A percentile compares a stretch with the other conserved stretches of the same genome.
phyloP scores from a whole-genome alignment of 1,284 basidiomycete genomes.

The Retiboletus flavoniger region DNA sequence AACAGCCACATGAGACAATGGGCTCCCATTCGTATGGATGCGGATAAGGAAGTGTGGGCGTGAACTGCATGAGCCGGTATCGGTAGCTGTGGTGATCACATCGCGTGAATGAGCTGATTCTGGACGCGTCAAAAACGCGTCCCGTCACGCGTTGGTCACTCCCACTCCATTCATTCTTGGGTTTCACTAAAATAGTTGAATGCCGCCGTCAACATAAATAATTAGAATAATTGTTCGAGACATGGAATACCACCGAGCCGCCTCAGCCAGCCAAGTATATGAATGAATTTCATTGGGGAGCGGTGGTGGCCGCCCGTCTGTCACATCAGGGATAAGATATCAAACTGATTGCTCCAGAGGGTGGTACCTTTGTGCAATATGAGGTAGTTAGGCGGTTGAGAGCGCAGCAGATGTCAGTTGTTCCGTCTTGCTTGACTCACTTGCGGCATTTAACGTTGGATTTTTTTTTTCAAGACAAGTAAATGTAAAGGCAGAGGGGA shows the following conservation, averaged over 20 bases:
- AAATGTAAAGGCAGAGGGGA: neutral
- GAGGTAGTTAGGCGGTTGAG: neutral
- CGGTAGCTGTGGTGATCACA: slow-evolving; percentile 12
- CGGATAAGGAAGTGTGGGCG: slow-evolving; percentile 21
- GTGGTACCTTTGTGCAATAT: neutral
- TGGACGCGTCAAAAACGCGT: slow-evolving; percentile 30
- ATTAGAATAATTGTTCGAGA: slow-evolving; percentile 8
- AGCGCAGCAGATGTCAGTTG: neutral
- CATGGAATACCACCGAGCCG: slow-evolving; percentile 17
- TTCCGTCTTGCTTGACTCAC: slow-evolving; percentile 3
- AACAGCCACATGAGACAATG: slow-evolving; percentile 27
- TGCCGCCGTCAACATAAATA: slow-evolving; percentile 1
- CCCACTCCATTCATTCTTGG: slow-evolving; percentile 18
- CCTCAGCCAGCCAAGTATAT: slow-evolving; percentile 1
- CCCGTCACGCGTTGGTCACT: slow-evolving; percentile 26
- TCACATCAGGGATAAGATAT: slow-evolving; percentile 16
- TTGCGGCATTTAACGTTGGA: neutral
- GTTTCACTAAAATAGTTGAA: slow-evolving; percentile 8
- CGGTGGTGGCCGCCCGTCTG: neutral
- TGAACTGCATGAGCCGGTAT: slow-evolving; percentile 8
- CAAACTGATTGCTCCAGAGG: slow-evolving; percentile 10
- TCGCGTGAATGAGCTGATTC: slow-evolving; percentile 21
- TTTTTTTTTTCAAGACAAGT: neutral
- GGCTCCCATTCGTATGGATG: slow-evolving; percentile 15
- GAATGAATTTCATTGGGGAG: slow-evolving; percentile 18